Evolutionary conservation across 352 stramenopile species (phyloP), one percentile per base, ranked within the genome.

Genomic region (Globisporangium iwayamae): DNA sequence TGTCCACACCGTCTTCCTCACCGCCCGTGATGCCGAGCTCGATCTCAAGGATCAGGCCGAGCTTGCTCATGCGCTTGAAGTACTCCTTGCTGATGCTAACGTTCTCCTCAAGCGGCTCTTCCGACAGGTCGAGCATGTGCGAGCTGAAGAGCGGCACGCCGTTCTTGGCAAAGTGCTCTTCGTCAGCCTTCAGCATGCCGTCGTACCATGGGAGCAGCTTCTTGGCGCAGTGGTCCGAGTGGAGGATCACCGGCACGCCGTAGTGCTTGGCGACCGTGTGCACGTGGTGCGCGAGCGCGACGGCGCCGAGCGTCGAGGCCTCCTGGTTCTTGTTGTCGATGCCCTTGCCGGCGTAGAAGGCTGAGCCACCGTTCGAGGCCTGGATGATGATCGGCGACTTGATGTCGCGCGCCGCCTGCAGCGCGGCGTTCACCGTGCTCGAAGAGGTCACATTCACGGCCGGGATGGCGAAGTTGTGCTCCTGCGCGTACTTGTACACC

Each of bases 201-300:
- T 99, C 96, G 71, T 98, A 98, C 97, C 97, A 99, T 51, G 96
- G 96, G 72, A 99, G 83, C 71, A 98, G 87, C 71, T 98, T 98
- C 90, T 99, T 99, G 75, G 96, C 94, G 84, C 97, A 99, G 82
- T 99, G 97, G 79, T 99, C 97, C 66, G 96, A 98, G 94, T 99
- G 97, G 57, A 99, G 84, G 62, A 99, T 95, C 47, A 99, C 96
- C 6, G 96, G 96, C 64, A 99, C 88, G 61, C 91, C 91, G 85
- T 99, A 99, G 74, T 97, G 83, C 76, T 96, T 92, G 70, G 97
- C 96, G 76, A 99, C 96, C 67, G 95, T 83, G 72, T 96, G 96
- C 54, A 99, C 93, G 83, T 99, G 96, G 75, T 98, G 94, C 50
- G 96, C 97, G 66, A 92, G 88, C 30, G 94, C 93, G 60, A 99